Conservation (phyloP, 805 yeast genomes). For the Yarrowia deformans region DNA sequence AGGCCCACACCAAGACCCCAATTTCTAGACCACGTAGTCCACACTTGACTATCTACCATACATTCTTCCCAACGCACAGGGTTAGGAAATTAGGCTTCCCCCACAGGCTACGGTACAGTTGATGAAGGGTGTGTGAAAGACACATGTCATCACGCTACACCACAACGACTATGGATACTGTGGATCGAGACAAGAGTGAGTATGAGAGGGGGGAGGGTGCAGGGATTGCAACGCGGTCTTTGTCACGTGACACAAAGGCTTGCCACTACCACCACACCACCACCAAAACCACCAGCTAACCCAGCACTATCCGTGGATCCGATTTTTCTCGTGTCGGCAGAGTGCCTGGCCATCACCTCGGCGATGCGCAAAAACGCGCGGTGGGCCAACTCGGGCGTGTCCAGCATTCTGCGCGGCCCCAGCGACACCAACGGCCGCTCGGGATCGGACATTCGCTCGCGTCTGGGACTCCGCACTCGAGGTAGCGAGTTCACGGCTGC, state of each 20-base stretch:
- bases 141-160: conserved; percentile 19
- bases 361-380: conserved; percentile 89
- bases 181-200: conserved; percentile 33
- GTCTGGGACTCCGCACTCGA: conserved; percentile 55
- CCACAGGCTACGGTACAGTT: neutral
- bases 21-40: too few species aligned
- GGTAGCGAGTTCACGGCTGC: conserved; percentile 50
- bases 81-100: conserved; percentile 14
- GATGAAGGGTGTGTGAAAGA: neutral
- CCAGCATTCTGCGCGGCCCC: conserved; percentile 64
- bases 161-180: neutral
- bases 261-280: too few species aligned
- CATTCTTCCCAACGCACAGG: conserved; percentile 1
- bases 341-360: conserved; percentile 83
- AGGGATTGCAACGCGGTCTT: too few species aligned
- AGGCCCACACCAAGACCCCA: too few species aligned
- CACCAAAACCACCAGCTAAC: too few species aligned
- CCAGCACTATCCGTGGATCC: conserved; percentile 65
- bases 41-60: too few species aligned
- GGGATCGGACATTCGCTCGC: conserved; percentile 50
- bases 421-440: conserved; percentile 16
- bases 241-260: too few species aligned
- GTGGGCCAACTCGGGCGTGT: conserved; percentile 79
- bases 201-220: neutral
- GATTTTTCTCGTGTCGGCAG: conserved; percentile 82